Conservation (phyloP, 805 yeast species). For the Lipomyces lipofer region DNA sequence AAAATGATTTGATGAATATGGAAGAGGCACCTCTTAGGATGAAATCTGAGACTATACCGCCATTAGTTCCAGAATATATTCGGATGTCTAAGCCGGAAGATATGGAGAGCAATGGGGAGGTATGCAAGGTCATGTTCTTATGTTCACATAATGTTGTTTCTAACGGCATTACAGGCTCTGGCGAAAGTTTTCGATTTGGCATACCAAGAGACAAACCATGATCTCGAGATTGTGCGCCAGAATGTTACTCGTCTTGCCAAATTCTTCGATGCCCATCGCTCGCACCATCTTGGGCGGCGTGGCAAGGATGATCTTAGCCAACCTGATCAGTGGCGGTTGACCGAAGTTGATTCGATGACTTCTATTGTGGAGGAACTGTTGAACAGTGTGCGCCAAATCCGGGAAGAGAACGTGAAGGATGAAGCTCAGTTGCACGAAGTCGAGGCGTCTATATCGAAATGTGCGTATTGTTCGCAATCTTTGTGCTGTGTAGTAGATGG, state of each 20-base stretch:
- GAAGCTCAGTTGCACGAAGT: conserved; percentile 10
- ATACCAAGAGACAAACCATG: conserved; percentile 3
- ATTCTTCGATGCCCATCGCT: neutral
- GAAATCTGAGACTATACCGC: neutral
- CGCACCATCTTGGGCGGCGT: neutral
- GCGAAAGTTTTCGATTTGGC: conserved; percentile 10
- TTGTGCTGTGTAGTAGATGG: neutral
- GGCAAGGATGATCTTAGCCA: neutral
- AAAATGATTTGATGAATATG: neutral
- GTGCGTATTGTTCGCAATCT: neutral
- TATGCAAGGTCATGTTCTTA: too few relatives aligned
- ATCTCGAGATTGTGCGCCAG: conserved; percentile 5
- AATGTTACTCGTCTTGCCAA: conserved; percentile 1
- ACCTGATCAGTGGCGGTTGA: conserved; percentile 10
- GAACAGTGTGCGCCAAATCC: neutral
- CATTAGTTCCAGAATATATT: conserved; percentile 14
- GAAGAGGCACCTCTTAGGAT: neutral
- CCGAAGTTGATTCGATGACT: conserved; percentile 2
- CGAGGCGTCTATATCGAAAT: conserved; percentile 7
- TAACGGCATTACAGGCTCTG: conserved; percentile 5
- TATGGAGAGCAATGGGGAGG: neutral
- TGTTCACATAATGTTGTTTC: too few relatives aligned
- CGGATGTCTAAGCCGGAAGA: neutral
- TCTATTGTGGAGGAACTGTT: conserved; percentile 6
- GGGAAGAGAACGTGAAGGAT: neutral